Evolutionary conservation across 805 yeast species (phyloP).

Genomic region (Pichia thaimueangensis): DNA sequence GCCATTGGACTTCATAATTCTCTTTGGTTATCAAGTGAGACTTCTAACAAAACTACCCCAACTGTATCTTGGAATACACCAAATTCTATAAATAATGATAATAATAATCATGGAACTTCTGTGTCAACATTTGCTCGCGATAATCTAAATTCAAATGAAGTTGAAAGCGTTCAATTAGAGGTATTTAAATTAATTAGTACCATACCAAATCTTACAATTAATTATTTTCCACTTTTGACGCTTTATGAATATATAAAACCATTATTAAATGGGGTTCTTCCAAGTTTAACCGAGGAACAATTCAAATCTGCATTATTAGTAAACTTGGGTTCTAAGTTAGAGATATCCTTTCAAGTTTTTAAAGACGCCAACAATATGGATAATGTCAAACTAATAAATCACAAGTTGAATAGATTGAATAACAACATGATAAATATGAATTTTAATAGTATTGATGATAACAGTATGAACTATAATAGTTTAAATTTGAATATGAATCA

Average conservation of each 20-base stretch:
- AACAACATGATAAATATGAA: neutral
- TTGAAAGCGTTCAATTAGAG: slow-evolving; percentile 7
- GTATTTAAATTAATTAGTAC: slow-evolving; percentile 35
- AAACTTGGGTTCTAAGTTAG: slow-evolving; percentile 24
- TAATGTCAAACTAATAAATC: neutral
- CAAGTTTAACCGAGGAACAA: slow-evolving; percentile 20
- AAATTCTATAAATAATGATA: neutral
- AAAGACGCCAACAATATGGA: slow-evolving; percentile 44
- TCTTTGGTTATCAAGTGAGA: slow-evolving; percentile 18
- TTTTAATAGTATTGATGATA: neutral
- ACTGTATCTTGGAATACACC: slow-evolving; percentile 4
- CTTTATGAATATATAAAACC: slow-evolving; percentile 30
- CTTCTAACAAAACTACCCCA: neutral
- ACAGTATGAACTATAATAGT: neutral
- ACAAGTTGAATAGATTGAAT: slow-evolving; percentile 6
- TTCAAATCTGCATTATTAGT: slow-evolving; percentile 29
- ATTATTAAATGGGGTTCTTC: slow-evolving; percentile 33
- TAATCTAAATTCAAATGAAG: neutral
- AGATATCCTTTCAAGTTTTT: slow-evolving; percentile 35
- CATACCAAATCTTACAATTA: slow-evolving; percentile 21
- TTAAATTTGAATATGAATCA: neutral
- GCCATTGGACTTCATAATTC: slow-evolving; percentile 3
- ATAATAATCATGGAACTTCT: neutral
- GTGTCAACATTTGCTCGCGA: neutral
- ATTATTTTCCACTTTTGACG: slow-evolving; percentile 19